Base-by-base conservation (phyloP, 148 eudicot genomes). In the Drosera capensis region DNA sequence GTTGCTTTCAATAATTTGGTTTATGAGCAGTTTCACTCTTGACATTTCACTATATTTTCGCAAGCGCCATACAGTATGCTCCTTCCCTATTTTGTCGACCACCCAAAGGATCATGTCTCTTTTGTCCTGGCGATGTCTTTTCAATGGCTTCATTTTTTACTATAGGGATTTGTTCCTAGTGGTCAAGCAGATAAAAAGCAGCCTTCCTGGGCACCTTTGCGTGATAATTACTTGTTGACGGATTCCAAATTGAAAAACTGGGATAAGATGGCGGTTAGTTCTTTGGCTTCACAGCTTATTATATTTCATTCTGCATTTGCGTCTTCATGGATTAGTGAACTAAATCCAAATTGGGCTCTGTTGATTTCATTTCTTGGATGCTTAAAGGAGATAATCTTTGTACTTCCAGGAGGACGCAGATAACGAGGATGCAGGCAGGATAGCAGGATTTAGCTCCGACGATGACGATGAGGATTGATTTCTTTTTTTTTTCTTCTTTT, bases 121-220 rank as follows among this genome's bases (percentile, higher is more conserved):
- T n/a, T n/a, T n/a, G n/a, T n/a, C 14, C n/a, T 3, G 11, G 14
- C n/a, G 38, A 34, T 13, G 9, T 34, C 38, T 2, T 2, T 3
- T 4, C n/a, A 34, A 34, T 3, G 11, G 11, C n/a, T 11, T 2
- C 38, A n/a, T 34, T 34, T 13, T 9, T 34, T 52, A 34, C 26
- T 70, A 52, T 63, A 77, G 88, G 78, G 23, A 45, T 67, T 70
- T 35, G 31, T 59, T 17, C 63, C 75, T 13, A 44, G 51, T 20
- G 72, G 54, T 15, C 28, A 57, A 35, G 60, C 44, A 22, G 78
- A 66, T 22, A 61, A 59, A 40, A 65, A 63, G 43, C 74, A 75
- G 44, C 96, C 94, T 59, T 74, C 73, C 15, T 83, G 96, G 96
- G 96, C 94, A 34, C 94, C 96, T 16, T 63, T 88, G 45, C 84